Base-by-base conservation (phyloP, 2,329 filamentous ascomycete species). In the Delphinella strobiligena region DNA sequence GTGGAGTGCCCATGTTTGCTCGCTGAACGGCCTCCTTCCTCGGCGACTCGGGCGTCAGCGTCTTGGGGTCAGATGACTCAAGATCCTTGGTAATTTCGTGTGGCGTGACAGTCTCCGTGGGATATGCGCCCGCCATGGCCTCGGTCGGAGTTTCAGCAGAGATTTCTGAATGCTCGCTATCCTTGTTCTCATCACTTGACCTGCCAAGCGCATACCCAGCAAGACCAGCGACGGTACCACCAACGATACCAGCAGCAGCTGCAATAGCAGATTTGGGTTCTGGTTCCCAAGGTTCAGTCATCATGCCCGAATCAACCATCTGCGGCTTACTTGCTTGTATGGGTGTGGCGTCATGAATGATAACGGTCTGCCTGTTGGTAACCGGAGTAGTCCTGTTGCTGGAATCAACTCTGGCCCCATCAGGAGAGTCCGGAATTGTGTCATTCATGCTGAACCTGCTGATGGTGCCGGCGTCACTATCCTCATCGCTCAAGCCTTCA, bases 401-500 rank as follows among this genome's bases (percentile, higher is more conserved):
- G n/a, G n/a, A n/a, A n/a, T n/a, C n/a, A n/a, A n/a, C n/a, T n/a
- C n/a, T n/a, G n/a, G n/a, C n/a, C n/a, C n/a, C n/a, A n/a, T n/a
- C n/a, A n/a, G n/a, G n/a, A n/a, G n/a, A n/a, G n/a, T n/a, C n/a
- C n/a, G n/a, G n/a, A n/a, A n/a, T n/a, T n/a, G n/a, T n/a, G n/a
- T n/a, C n/a, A n/a, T n/a, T n/a, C 31, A 15, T 34, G 31, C 14
- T 14, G 8, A n/a, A n/a, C n/a, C n/a, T n/a, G n/a, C n/a, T n/a
- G n/a, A n/a, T n/a, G n/a, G n/a, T n/a, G n/a, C n/a, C n/a, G n/a
- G n/a, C 41, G 18, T 41, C 41, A 30, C 36, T 37, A 11, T 44
- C 45, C 7, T 85, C 83, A 49, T 82, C 67, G 41, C 77, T 80
- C 32, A 95, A 66, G 48, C 86, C 84, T 38, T 82, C 85, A 31